phyloP scores from a whole-genome alignment of 805 yeast species.

The Kuraishia molischiana region DNA sequence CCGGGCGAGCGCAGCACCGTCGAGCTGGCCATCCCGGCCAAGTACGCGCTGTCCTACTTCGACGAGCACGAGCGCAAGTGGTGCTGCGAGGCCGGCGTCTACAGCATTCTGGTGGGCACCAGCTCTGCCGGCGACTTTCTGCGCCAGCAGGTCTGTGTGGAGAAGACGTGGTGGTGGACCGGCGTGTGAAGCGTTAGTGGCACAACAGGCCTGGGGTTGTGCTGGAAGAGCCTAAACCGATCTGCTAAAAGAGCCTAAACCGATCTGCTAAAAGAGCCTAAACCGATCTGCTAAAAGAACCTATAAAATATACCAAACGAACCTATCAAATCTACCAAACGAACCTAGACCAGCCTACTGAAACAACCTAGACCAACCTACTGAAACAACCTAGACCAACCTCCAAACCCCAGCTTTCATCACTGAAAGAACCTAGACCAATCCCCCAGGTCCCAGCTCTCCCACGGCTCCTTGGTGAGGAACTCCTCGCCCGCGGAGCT shows the following conservation, averaged over 20 bases:
- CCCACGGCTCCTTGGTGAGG: background rate
- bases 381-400: too few species aligned
- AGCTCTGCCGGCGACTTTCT: conserved; percentile 1
- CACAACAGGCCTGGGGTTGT: too few species aligned
- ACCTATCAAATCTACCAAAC: too few species aligned
- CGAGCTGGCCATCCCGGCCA: conserved; percentile 26
- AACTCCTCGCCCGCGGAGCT: background rate
- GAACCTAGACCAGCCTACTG: too few species aligned
- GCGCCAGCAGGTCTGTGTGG: background rate
- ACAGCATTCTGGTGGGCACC: conserved; percentile 36
- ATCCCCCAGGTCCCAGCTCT: background rate
- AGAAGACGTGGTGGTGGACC: background rate
- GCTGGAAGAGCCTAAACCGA: too few species aligned
- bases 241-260: too few species aligned
- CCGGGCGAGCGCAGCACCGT: conserved; percentile 34
- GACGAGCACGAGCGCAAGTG: conserved; percentile 39
- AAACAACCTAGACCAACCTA: too few species aligned
- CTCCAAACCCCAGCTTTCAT: too few species aligned
- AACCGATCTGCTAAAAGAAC: too few species aligned
- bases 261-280: too few species aligned
- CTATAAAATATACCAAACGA: too few species aligned
- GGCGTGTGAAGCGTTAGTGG: too few species aligned
- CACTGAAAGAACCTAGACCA: background rate
- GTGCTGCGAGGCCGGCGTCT: conserved; percentile 41
- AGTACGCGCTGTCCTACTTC: conserved; percentile 46